These are phyloP conservation scores for Rhizophora apiculata DNA, from an alignment of 345 rosid genomes.

Conservation along the genomic window DNA sequence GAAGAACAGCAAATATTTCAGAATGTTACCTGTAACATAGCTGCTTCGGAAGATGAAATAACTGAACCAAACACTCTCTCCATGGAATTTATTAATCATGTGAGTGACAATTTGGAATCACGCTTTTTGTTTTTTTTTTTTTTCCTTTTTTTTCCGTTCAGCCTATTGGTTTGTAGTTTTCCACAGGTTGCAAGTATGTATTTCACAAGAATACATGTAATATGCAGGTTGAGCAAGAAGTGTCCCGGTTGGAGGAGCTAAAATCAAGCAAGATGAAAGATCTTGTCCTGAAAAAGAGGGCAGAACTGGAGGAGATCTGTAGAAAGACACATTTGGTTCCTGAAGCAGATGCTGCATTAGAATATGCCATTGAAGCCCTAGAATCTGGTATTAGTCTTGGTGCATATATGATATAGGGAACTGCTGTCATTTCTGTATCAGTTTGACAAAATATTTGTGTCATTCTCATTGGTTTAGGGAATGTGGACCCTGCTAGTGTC, in stretches of 20 bases:
- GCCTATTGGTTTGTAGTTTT: not conserved
- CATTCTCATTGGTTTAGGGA: constrained; percentile 34
- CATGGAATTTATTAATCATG: constrained; percentile 43
- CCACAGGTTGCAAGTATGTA: not conserved
- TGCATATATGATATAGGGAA: not conserved
- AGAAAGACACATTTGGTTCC: constrained; percentile 58
- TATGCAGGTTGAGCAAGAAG: constrained; percentile 63
- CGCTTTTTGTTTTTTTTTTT: too few relatives aligned
- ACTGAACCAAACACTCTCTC: constrained; percentile 57
- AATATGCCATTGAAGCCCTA: constrained; percentile 47
- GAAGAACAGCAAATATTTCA: constrained; percentile 60
- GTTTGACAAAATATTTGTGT: not conserved
- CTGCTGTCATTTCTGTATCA: not conserved
- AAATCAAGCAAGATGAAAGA: constrained; percentile 67
- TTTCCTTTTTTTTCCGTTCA: not conserved
- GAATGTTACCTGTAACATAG: constrained; percentile 45
- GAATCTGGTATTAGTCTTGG: constrained; percentile 41
- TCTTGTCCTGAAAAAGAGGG: constrained; percentile 57
- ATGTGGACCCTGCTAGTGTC: constrained; percentile 42
- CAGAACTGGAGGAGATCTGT: constrained; percentile 68
- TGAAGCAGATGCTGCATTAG: constrained; percentile 29
- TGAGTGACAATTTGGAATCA: constrained; percentile 25
- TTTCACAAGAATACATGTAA: not conserved
- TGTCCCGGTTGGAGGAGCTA: constrained; percentile 49
- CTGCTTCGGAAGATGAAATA: constrained; percentile 52